These are phyloP conservation scores for Rubia tinctorum DNA, from an alignment of 305 asterid genomes.

Conservation along the genomic window DNA sequence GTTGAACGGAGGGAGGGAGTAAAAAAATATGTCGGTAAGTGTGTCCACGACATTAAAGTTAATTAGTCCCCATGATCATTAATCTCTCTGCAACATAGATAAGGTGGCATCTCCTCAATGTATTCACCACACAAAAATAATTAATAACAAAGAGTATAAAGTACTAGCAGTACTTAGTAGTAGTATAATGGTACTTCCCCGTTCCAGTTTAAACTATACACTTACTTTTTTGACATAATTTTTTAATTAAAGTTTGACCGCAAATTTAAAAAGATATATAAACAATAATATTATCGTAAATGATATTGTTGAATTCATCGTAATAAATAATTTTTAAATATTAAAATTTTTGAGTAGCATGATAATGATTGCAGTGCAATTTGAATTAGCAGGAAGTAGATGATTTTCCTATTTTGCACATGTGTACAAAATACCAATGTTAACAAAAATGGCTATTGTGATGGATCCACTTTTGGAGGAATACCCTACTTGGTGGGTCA, in stretches of 20 bases:
- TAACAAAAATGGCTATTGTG: constrained; percentile 15
- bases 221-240: no score
- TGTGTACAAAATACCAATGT: constrained; percentile 5
- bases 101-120: constrained; percentile 22
- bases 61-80: neutral
- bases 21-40: neutral
- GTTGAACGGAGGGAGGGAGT: no score
- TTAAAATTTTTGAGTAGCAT: no score
- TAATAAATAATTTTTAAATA: no score
- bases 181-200: neutral
- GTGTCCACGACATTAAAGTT: constrained; percentile 2
- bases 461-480: constrained; percentile 22
- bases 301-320: no score
- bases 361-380: no score
- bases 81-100: neutral
- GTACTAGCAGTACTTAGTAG: neutral
- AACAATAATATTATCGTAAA: no score
- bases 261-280: no score
- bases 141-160: neutral
- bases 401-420: constrained; percentile 16
- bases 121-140: constrained; percentile 12
- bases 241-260: no score
- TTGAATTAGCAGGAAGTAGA: no score
- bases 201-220: no score
- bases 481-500: constrained; percentile 20